Percentiles rank a stretch among this genome's conserved stretches.
phyloP scores from a whole-genome alignment of 2,329 filamentous ascomycete species.

The Emydomyces testavorans region DNA sequence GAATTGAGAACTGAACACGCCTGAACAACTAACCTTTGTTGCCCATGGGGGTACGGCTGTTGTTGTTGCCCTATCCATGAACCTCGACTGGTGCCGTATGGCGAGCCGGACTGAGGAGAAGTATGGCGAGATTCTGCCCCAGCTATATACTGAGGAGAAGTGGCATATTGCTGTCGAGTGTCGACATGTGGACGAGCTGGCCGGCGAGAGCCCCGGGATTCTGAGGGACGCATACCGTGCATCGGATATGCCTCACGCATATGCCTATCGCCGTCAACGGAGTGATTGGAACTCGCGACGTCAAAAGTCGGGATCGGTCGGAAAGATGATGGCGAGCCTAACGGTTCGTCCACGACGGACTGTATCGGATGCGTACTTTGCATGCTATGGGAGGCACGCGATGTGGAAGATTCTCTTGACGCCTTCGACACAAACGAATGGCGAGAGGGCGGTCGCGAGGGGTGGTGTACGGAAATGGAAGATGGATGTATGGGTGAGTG shows the following conservation, averaged over 20 bases:
- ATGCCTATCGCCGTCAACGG: conserved; percentile 25
- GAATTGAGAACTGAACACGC: background rate
- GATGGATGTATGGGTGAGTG: conserved; percentile 18
- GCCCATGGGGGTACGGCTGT: conserved; percentile 33
- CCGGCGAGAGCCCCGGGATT: conserved; percentile 26
- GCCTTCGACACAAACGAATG: conserved; percentile 25
- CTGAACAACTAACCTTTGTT: conserved; percentile 39
- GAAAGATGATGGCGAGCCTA: conserved; percentile 27
- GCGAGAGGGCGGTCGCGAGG: conserved; percentile 27
- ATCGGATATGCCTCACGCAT: conserved; percentile 26
- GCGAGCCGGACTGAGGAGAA: conserved; percentile 52
- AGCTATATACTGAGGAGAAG: conserved; percentile 48
- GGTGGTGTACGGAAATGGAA: conserved; percentile 22
- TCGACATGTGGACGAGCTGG: conserved; percentile 34
- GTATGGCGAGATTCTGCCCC: conserved; percentile 46
- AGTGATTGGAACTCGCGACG: conserved; percentile 22
- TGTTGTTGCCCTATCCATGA: conserved; percentile 39
- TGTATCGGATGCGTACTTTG: conserved; percentile 23
- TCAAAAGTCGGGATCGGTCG: conserved; percentile 27
- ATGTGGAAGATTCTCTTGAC: conserved; percentile 26
- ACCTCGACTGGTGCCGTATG: conserved; percentile 46
- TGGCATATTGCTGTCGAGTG: conserved; percentile 40
- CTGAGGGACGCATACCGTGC: conserved; percentile 26
- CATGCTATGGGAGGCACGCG: conserved; percentile 21
- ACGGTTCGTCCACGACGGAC: conserved; percentile 21